Conservation (phyloP, 768 basidiomycete genomes). For the Podaxis rugospora region DNA sequence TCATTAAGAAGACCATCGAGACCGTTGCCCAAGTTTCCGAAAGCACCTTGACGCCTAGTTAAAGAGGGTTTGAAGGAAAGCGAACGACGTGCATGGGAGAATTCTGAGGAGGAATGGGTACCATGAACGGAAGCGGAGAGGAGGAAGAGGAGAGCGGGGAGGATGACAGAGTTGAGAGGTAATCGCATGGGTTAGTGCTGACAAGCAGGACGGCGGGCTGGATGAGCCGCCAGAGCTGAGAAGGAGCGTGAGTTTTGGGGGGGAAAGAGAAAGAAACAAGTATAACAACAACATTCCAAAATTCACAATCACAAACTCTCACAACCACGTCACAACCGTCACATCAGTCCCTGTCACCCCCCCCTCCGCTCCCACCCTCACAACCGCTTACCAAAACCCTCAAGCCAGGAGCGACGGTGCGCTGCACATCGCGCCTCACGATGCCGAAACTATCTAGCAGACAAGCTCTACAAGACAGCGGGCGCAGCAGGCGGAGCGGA, state of each 20-base stretch:
- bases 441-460: too few species aligned
- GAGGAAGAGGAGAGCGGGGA: constrained; percentile 25
- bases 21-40: neutral
- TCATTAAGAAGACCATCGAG: neutral
- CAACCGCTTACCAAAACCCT: too few species aligned
- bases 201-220: constrained; percentile 22
- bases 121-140: constrained; percentile 25
- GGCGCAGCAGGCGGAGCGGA: neutral
- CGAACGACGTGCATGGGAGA: constrained; percentile 31
- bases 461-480: neutral
- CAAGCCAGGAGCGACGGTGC: too few species aligned
- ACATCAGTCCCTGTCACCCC: constrained; percentile 1
- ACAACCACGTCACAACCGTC: neutral
- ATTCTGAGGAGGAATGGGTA: constrained; percentile 32
- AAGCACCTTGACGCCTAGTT: constrained; percentile 4
- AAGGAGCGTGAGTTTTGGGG: constrained; percentile 35
- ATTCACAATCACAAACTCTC: constrained; percentile 1
- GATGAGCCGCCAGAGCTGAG: constrained; percentile 19
- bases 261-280: constrained; percentile 7
- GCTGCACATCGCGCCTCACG: too few species aligned
- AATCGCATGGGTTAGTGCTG: constrained; percentile 27
- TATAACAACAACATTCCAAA: neutral
- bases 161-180: constrained; percentile 22
- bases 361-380: too few species aligned
- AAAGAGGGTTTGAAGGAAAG: constrained; percentile 11